Evolutionary conservation across 2,329 filamentous ascomycete species (phyloP).

Genomic region (Claviceps africana): DNA sequence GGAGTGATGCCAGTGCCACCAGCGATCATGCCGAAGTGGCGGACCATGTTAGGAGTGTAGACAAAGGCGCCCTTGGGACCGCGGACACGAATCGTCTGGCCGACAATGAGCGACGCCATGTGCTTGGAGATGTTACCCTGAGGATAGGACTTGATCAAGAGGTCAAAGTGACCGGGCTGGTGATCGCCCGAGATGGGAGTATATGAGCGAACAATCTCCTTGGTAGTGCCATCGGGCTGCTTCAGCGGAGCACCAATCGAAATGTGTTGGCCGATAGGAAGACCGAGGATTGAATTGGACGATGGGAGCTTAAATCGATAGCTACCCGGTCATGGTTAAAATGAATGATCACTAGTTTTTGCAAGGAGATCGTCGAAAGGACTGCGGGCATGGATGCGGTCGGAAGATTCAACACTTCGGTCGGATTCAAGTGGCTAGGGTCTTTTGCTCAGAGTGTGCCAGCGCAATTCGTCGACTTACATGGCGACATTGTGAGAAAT

Average conservation of each 20-base stretch:
- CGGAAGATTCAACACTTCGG: neutral
- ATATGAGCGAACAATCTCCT: slow-evolving; percentile 83
- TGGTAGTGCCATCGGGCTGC: slow-evolving; percentile 54
- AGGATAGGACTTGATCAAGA: slow-evolving; percentile 95
- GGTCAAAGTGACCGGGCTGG: slow-evolving; percentile 82
- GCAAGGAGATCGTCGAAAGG: neutral
- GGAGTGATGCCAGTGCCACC: slow-evolving; percentile 96
- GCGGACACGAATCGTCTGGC: slow-evolving; percentile 76
- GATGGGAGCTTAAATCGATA: slow-evolving; percentile 85
- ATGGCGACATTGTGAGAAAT: slow-evolving; percentile 98
- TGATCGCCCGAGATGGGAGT: slow-evolving; percentile 84
- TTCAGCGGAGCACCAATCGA: slow-evolving; percentile 70
- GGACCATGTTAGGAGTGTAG: slow-evolving; percentile 93
- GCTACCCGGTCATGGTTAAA: slow-evolving; percentile 27
- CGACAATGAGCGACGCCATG: slow-evolving; percentile 69
- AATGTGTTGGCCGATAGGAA: slow-evolving; percentile 98
- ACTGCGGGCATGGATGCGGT: neutral
- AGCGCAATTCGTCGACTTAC: slow-evolving; percentile 32
- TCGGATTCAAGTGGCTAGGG: neutral
- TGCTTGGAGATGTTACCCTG: slow-evolving; percentile 95
- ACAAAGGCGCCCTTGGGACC: slow-evolving; percentile 97
- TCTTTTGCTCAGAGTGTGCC: neutral
- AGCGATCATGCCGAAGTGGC: slow-evolving; percentile 94
- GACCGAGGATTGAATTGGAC: slow-evolving; percentile 69
- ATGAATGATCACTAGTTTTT: neutral